Percentiles rank a stretch among this genome's conserved stretches.
phyloP scores from a whole-genome alignment of 345 rosid species.

The Salix dunnii region DNA sequence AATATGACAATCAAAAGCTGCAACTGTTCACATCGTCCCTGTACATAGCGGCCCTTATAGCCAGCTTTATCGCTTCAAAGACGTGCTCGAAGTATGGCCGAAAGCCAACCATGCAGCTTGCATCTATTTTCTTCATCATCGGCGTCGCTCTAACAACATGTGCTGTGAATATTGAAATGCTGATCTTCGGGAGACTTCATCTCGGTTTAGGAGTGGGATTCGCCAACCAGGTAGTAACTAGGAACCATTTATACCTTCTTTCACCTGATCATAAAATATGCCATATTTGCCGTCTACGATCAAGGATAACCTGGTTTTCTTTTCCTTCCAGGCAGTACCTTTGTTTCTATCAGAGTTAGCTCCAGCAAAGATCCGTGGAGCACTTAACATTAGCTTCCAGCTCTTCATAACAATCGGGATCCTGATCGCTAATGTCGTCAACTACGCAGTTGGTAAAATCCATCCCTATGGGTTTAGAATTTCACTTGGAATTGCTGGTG shows the following conservation, averaged over 20 bases:
- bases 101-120: constrained; percentile 45
- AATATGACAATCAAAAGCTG: constrained; percentile 49
- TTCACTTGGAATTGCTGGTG: constrained; percentile 62
- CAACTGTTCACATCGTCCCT: constrained; percentile 82
- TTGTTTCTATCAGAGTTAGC: constrained; percentile 78
- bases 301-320: neutral
- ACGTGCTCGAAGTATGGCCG: constrained; percentile 43
- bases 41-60: constrained; percentile 60
- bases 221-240: constrained; percentile 54
- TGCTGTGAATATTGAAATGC: constrained; percentile 47
- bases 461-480: constrained; percentile 54
- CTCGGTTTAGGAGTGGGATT: constrained; percentile 73
- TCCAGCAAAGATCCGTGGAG: constrained; percentile 60
- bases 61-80: constrained; percentile 46
- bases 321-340: constrained; percentile 53
- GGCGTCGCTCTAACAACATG: constrained; percentile 52
- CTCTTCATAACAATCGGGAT: constrained; percentile 72
- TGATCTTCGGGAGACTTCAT: constrained; percentile 55
- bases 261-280: too few species aligned
- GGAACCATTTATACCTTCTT: too few species aligned
- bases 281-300: too few species aligned
- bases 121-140: constrained; percentile 54
- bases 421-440: constrained; percentile 45
- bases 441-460: constrained; percentile 33
- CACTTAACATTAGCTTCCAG: constrained; percentile 60